Conservation (phyloP, 2,329 filamentous ascomycete species). For the Tolypocladium cylindrosporum region DNA sequence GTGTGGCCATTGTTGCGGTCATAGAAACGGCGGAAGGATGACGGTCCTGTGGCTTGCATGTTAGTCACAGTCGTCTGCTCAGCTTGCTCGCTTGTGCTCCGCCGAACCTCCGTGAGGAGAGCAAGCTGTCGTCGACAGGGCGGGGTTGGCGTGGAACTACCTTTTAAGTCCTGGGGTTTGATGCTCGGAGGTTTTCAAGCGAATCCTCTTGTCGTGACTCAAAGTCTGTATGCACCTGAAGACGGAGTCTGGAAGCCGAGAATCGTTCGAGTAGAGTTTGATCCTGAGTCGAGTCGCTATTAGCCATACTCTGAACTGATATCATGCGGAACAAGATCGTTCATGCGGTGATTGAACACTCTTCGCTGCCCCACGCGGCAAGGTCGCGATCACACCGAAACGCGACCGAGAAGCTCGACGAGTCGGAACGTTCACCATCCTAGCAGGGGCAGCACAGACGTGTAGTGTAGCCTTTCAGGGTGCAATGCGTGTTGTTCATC, state of each 20-base stretch:
- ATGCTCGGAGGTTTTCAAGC: not conserved
- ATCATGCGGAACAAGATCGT: not conserved
- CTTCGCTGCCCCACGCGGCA: not conserved
- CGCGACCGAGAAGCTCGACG: not conserved
- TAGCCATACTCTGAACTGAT: not conserved
- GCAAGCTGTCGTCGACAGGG: not conserved
- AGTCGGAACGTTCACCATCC: not conserved
- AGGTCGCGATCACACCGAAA: not conserved
- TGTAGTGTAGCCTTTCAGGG: not conserved
- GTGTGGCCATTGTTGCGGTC: conserved; percentile 10
- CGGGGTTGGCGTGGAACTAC: not conserved
- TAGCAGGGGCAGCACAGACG: not conserved
- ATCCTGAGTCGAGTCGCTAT: not conserved
- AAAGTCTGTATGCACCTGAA: not conserved
- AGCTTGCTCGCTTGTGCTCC: not conserved
- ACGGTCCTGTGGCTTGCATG: not conserved
- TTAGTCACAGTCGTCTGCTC: not conserved
- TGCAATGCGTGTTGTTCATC: not conserved
- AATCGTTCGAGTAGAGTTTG: not conserved
- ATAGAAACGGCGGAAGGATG: conserved; percentile 1
- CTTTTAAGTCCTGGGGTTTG: not conserved
- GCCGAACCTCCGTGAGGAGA: not conserved
- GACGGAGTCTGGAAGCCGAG: not conserved
- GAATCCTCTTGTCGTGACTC: not conserved
- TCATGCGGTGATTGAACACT: not conserved